Conservation (phyloP, 2,329 filamentous ascomycete species). For the Trichoderma harzianum region DNA sequence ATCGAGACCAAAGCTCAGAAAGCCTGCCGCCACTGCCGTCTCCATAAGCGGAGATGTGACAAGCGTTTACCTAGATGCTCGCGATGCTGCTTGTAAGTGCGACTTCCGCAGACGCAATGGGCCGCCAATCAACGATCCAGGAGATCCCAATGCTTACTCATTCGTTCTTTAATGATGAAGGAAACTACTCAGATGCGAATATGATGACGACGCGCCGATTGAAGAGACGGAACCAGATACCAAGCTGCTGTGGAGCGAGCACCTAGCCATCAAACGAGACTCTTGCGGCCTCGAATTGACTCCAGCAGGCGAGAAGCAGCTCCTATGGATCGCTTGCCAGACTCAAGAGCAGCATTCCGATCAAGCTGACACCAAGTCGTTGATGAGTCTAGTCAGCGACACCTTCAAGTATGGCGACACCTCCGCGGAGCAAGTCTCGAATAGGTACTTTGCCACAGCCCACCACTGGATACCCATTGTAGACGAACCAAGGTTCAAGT, state of each 20-base stretch:
- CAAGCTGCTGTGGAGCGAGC: not conserved
- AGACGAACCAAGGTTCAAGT: not conserved
- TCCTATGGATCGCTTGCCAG: not conserved
- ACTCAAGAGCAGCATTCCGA: not conserved
- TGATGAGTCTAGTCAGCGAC: not conserved
- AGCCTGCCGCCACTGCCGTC: not conserved
- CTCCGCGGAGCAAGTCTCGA: not conserved
- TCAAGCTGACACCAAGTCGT: not conserved
- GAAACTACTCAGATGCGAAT: not conserved
- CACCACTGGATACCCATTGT: constrained; percentile 4
- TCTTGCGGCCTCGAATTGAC: constrained; percentile 9
- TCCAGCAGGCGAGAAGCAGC: constrained; percentile 1
- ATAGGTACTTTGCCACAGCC: not conserved
- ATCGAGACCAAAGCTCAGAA: not conserved
- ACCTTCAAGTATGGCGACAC: not conserved
- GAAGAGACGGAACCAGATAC: not conserved
- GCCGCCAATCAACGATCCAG: not conserved
- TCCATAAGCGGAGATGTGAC: constrained; percentile 12
- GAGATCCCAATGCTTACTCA: not conserved
- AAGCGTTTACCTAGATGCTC: constrained; percentile 1
- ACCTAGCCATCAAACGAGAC: not conserved
- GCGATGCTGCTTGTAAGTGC: constrained; percentile 5
- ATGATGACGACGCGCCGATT: not conserved
- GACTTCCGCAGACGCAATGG: not conserved
- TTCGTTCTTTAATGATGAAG: not conserved